These are phyloP conservation scores for Myxozyma geophila DNA, from an alignment of 805 yeast species.

Conservation along the genomic window DNA sequence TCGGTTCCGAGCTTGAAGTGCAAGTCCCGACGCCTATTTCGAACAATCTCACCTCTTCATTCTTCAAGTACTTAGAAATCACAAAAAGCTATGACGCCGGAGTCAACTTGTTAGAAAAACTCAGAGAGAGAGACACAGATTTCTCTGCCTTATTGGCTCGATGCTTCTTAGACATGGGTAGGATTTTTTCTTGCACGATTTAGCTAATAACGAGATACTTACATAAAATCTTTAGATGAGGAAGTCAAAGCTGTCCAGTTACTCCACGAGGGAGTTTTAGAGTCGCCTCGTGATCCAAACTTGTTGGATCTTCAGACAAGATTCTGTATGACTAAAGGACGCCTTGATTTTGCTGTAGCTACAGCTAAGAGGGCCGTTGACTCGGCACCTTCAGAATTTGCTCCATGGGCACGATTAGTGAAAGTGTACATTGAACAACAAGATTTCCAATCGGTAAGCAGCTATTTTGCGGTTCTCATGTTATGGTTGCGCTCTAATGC, in stretches of 20 bases:
- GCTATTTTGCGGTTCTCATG: background rate
- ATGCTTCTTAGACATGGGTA: conserved; percentile 36
- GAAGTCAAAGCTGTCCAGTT: conserved; percentile 55
- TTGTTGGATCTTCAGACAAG: conserved; percentile 65
- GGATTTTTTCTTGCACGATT: background rate
- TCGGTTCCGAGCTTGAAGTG: conserved; percentile 70
- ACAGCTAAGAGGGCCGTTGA: conserved; percentile 65
- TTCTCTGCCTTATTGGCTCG: conserved; percentile 55
- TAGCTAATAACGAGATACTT: conserved; percentile 43
- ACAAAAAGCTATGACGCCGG: conserved; percentile 70
- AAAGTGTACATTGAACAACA: conserved; percentile 61
- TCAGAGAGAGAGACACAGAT: conserved; percentile 58
- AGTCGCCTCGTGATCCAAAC: conserved; percentile 60
- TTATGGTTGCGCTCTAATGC: background rate
- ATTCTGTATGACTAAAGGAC: conserved; percentile 60
- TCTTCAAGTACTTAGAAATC: conserved; percentile 63
- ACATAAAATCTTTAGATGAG: conserved; percentile 45
- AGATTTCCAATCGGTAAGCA: conserved; percentile 50
- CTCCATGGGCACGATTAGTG: conserved; percentile 69
- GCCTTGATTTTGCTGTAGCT: conserved; percentile 60
- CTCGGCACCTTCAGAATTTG: conserved; percentile 76
- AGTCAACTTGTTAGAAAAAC: conserved; percentile 58
- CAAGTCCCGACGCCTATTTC: conserved; percentile 67
- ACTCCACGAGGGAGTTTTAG: conserved; percentile 49
- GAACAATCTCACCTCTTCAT: conserved; percentile 77